Conservation (phyloP, 441 rosid genomes). For the Eutrema salsugineum region DNA sequence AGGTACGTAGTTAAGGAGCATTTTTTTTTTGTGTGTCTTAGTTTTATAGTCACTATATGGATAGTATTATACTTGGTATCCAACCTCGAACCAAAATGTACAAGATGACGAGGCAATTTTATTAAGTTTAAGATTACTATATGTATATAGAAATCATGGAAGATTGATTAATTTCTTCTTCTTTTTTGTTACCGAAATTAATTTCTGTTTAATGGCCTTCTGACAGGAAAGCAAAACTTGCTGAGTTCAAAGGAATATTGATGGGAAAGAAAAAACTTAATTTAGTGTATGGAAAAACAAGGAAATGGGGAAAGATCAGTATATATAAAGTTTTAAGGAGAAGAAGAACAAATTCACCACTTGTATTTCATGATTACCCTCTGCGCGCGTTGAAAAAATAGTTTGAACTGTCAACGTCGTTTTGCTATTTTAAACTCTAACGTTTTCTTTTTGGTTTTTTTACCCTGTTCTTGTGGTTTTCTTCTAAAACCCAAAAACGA, state of each 20-base stretch:
- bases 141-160: neutral
- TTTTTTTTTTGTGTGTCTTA: neutral
- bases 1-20: neutral
- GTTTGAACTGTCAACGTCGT: neutral
- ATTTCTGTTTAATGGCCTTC: neutral
- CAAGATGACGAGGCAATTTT: neutral
- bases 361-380: constrained; percentile 6
- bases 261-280: neutral
- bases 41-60: neutral
- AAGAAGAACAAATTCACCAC: neutral
- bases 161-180: neutral
- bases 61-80: neutral
- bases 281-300: neutral
- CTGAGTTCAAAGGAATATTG: neutral
- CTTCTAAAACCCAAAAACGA: neutral
- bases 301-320: constrained; percentile 5
- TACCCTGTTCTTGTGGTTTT: neutral
- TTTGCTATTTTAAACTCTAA: neutral
- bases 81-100: neutral
- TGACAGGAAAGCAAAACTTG: neutral
- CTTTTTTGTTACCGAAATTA: neutral
- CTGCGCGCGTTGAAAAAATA: constrained; percentile 6
- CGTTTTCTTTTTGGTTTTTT: constrained; percentile 12
- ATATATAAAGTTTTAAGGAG: neutral
- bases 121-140: neutral